A percentile compares a stretch with the other conserved stretches of the same genome.
phyloP scores from a whole-genome alignment of 139 green algal genomes.

The Picochlorum sp. region DNA sequence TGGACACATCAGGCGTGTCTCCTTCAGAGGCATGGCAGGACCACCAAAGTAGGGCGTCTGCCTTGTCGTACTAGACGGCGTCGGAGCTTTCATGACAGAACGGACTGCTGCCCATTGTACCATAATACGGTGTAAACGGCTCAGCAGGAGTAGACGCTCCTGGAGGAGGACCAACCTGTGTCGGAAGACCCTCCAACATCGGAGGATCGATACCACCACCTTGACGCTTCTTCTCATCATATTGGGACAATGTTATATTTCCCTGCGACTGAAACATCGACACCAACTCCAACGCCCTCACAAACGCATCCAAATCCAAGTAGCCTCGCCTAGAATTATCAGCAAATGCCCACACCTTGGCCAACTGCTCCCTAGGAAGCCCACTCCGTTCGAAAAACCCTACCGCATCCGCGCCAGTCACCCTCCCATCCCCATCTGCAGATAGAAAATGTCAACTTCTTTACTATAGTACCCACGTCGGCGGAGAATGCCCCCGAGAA shows the following conservation, averaged over 20 bases:
- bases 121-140: not conserved
- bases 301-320: constrained; percentile 69
- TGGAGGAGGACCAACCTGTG: not conserved
- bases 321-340: constrained; percentile 58
- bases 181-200: constrained; percentile 15
- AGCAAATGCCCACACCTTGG: constrained; percentile 54
- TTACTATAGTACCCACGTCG: not conserved
- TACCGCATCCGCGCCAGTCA: constrained; percentile 68
- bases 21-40: constrained; percentile 2
- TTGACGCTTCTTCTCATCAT: not conserved
- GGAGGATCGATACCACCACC: constrained; percentile 12
- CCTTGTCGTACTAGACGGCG: not conserved
- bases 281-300: constrained; percentile 43
- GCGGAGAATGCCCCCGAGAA: not conserved
- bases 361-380: constrained; percentile 60
- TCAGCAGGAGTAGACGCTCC: not conserved
- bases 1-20: not conserved
- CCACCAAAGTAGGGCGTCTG: constrained; percentile 8
- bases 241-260: constrained; percentile 22
- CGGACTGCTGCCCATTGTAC: not conserved
- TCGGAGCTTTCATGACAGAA: not conserved
- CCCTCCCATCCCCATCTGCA: constrained; percentile 50
- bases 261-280: constrained; percentile 31
- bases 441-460: not conserved
- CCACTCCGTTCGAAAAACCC: constrained; percentile 75